Evolutionary conservation across 371 early-diverging fungal genomes (phyloP), one percentile per base, ranked within the genome.

Genomic region (Mucor mucedo): DNA sequence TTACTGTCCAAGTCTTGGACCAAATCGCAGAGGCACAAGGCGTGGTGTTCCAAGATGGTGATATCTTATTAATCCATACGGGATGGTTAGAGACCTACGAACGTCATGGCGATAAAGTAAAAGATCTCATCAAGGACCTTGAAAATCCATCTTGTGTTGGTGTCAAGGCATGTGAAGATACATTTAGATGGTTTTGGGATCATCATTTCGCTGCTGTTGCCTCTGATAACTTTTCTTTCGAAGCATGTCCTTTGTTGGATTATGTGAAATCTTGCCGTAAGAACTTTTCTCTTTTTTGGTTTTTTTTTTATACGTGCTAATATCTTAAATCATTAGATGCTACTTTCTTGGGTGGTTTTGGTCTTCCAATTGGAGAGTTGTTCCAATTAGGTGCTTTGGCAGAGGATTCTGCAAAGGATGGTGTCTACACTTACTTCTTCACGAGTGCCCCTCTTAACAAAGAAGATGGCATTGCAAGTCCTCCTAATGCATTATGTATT

Each of bases 371-470:
- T 21, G 80, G 80, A 29, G 81, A 80, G 32, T 49, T 80, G 68
- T 73, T 78, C 50, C 65, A 70, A 39, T 55, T 80, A 27, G 78
- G 76, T 47, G 55, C 53, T 7, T 59, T 80, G 29, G 81, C 81
- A 2, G 72, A 75, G n/a, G 78, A 78, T 39, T 76, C 69, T 29
- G 77, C 67, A 2, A 61, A 78, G 14, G 75, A 76, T 38, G 64
- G 62, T 5, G 61, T 69, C 0, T 78, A 80, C 40, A 70, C 69
- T 14, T 80, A 62, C 35, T 71, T 78, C 49, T 76, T 80, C 35
- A 78, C 78, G 1, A 72, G 71, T 11, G 81, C 81, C 0, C 81
- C 81, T 53, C 54, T 78, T 30, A 78, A 80, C 65, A 78, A 76
- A 55, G 55, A 66, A 32, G 41, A 68, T 32, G 81, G 81, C 4